Evolutionary conservation across 164 flowering plant genomes (phyloP), one percentile per base, ranked within the genome.

Genomic region (Platanus orientalis): DNA sequence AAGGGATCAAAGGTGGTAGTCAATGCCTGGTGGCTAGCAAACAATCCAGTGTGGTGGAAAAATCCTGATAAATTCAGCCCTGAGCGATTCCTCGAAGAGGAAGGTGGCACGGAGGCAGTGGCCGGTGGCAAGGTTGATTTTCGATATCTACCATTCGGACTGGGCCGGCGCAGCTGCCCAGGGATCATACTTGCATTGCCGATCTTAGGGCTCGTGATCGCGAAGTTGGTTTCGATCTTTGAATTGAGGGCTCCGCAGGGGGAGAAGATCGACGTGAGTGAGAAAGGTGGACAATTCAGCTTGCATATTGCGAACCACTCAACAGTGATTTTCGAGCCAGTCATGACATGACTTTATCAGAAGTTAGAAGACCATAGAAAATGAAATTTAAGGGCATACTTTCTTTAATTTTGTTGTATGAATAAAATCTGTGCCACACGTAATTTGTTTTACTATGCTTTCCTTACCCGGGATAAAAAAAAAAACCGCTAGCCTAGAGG

Each of bases 11-110:
- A 83, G 77, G 79, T 85, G 50, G 79, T 83, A 25, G 87, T 87
- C 12, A 87, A 87, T 58, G 90, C 88, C 0, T 87, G 90, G 90
- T 85, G 90, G 90, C 76, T 85, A 13, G 88, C 90, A 26, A 85
- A 83, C 75, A 80, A 83, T 62, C 90, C 87, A 0, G 80, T 63
- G 0, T 73, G 76, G 79, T 83, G 90, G 88, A 73, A 75, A 40
- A 66, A 79, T 7, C 84, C 90, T 0, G 70, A 68, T 12, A 82
- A 82, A 57, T 83, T 87, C 67, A 49, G 88, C 60, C 93, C 90
- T 5, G 88, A 85, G 77, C 36, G 94, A 60, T 87, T 87, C 78
- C 54, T 85, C 34, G 84, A 85, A 25, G 94, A 85, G 69, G 90
- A 87, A 42, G n/a, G n/a, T n/a, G n/a, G n/a, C n/a, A n/a, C n/a